Base-by-base conservation (phyloP, 2,329 filamentous ascomycete genomes). In the Neopestalotiopsis sp. region DNA sequence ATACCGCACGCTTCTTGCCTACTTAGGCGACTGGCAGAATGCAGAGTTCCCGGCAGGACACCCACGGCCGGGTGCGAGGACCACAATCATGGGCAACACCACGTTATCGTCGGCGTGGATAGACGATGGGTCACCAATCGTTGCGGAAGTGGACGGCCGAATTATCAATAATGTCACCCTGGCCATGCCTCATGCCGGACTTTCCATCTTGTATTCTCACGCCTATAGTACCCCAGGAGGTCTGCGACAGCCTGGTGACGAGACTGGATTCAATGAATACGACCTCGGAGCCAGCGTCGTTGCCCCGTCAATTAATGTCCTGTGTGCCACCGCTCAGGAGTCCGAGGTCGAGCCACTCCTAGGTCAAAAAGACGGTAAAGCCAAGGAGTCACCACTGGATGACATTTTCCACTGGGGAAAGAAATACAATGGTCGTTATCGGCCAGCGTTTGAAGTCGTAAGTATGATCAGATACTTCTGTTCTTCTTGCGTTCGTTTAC, bases 131-230 rank as follows among this genome's bases (percentile, higher is more conserved):
- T 34, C 32, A 14, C 28, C 34, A 13, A 20, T 28, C 4, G 63
- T 20, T n/a, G 10, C 30, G 17, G 49, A 56, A 57, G 45, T 66
- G 14, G 63, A 40, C n/a, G 63, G 63, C 4, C 63, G 63, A 6
- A 2, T 66, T 28, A 66, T 66, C 20, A 66, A 66, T n/a, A 66
- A 66, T 49, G 63, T 66, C n/a, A 66, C 45, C 13, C 28, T 66
- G 14, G 63, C 45, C 10, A 66, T 66, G 49, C 63, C 63, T 10
- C 63, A 66, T 38, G 63, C 63, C 13, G 63, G 63, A 9, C 42
- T 66, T 38, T 57, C 45, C 28, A 20, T 24, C 13, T 13, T 66
- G 32, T 66, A 66, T 24, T 58, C 63, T 14, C 24, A 66, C 14
- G 17, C 42, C 24, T 49, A 32, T 17, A 56, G 30, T 57, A 12